These are phyloP conservation scores for Aspergillus campestris DNA, from an alignment of 495 filamentous ascomycete species.

Conservation along the genomic window DNA sequence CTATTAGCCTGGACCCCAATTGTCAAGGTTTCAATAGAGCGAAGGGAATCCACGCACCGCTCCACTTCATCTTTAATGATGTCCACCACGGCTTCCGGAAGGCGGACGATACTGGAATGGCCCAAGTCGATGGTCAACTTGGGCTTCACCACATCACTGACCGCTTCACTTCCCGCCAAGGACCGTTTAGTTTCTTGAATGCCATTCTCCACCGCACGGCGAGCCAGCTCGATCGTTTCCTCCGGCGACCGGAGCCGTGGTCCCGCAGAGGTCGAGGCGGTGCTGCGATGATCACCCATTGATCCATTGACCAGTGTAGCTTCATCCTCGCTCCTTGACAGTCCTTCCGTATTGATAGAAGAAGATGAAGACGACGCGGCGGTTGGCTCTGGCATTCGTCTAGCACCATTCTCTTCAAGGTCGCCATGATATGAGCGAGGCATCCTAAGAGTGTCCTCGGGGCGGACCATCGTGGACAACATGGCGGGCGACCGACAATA, in stretches of 20 bases:
- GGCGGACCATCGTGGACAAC: conserved; percentile 32
- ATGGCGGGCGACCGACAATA: conserved; percentile 6
- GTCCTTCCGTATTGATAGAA: conserved; percentile 20
- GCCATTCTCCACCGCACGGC: conserved; percentile 57
- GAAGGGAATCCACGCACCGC: conserved; percentile 47
- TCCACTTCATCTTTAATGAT: conserved; percentile 90
- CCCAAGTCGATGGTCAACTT: conserved; percentile 86
- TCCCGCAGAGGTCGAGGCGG: conserved; percentile 15
- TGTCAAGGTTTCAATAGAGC: background rate
- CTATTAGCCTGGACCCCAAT: conserved; percentile 9
- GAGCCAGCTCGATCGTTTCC: conserved; percentile 49
- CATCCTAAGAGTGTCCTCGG: conserved; percentile 33
- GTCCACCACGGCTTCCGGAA: conserved; percentile 86
- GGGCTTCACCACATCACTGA: conserved; percentile 60
- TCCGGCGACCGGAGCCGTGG: conserved; percentile 27
- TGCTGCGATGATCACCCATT: conserved; percentile 17
- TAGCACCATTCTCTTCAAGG: conserved; percentile 22
- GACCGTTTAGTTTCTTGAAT: conserved; percentile 61
- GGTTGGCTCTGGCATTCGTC: conserved; percentile 16
- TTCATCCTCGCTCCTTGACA: conserved; percentile 24
- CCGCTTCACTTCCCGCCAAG: conserved; percentile 56
- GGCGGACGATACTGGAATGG: conserved; percentile 65
- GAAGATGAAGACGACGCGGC: conserved; percentile 15
- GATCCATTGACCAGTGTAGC: conserved; percentile 22
- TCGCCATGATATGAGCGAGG: conserved; percentile 26